A percentile compares a stretch with the other conserved stretches of the same genome.
These are phyloP conservation scores for Neospermospora avenae DNA, from an alignment of 2,329 filamentous ascomycete species.

Conservation along the genomic window DNA sequence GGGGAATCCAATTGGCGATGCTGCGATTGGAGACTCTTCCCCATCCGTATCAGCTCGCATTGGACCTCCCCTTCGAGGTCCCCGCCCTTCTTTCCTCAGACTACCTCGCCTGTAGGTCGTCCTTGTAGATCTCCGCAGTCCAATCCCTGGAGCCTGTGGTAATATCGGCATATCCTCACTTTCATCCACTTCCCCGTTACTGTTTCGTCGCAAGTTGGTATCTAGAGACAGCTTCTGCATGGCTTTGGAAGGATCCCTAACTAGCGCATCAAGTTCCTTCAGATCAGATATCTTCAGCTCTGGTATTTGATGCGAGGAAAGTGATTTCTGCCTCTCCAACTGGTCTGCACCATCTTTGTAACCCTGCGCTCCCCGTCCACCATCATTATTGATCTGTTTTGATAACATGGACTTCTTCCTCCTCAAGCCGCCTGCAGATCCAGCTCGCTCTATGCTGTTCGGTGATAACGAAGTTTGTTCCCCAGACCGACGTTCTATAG, in stretches of 20 bases:
- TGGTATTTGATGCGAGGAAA: constrained; percentile 45
- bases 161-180: constrained; percentile 82
- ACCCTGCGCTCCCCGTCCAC: constrained; percentile 53
- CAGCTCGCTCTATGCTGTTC: constrained; percentile 50
- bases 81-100: constrained; percentile 72
- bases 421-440: constrained; percentile 58
- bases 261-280: constrained; percentile 71
- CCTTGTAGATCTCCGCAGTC: constrained; percentile 82
- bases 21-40: constrained; percentile 46
- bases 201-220: constrained; percentile 25
- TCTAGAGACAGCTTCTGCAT: constrained; percentile 62
- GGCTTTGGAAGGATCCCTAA: constrained; percentile 71
- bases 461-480: constrained; percentile 63
- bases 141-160: constrained; percentile 70
- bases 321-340: constrained; percentile 69
- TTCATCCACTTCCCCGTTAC: constrained; percentile 37
- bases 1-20: constrained; percentile 41
- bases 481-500: constrained; percentile 80
- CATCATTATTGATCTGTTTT: constrained; percentile 76
- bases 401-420: constrained; percentile 97
- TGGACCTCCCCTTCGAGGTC: constrained; percentile 65
- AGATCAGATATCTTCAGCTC: constrained; percentile 61
- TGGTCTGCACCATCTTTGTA: constrained; percentile 84
- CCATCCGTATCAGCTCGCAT: constrained; percentile 55
- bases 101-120: constrained; percentile 91